Evolutionary conservation across 1,139 yeast genomes (phyloP), one percentile per base, ranked within the genome.

Genomic region (Geotrichum citri-aurantii): DNA sequence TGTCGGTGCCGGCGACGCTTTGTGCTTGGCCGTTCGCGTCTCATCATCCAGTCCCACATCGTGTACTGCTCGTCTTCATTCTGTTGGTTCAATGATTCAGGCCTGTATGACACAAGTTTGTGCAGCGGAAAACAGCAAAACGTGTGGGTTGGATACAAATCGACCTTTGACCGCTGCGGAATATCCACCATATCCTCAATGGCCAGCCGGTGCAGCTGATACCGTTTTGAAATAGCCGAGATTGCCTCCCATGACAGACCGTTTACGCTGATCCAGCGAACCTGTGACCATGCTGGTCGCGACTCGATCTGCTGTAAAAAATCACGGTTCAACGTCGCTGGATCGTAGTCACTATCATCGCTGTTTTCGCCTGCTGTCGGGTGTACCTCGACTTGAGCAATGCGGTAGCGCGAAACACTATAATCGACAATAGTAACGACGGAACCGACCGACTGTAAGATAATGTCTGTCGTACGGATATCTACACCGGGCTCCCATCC

Each of bases 401-500:
- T 76, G 51, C 79, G 66, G 63, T 78, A 78, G 26, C 81, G 65
- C 1, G 65, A 63, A 42, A 71, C 67, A 33, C 75, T 73, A 66
- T 81, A 81, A 62, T 81, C 85, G 0, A 80, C 77, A 8, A 81
- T 68, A 1, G 81, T 78, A 11, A 79, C 73, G 1, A 76, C 72
- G 1, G 82, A 78, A 0, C 82, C 82, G 4, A 76, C 73, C 0
- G 82, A 75, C 19, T 75, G 73, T n/a, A 81, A 66, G 17, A 78
- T 73, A 3, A 81, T 83, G 33, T 73, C 77, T 0, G 82, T 80
- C 0, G 79, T 78, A 6, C 75, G 67, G 42, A 79, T 72, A 65
- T 81, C 79, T 31, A 81, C 75, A 17, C 85, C 85, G 0, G 85
- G 85, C 63, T 81, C 85, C 81, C 81, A 78, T 27, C 76, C 79